Evolutionary conservation across 805 yeast species (phyloP), one percentile per base, ranked within the genome.

Genomic region (Barnettozyma botsteinii): DNA sequence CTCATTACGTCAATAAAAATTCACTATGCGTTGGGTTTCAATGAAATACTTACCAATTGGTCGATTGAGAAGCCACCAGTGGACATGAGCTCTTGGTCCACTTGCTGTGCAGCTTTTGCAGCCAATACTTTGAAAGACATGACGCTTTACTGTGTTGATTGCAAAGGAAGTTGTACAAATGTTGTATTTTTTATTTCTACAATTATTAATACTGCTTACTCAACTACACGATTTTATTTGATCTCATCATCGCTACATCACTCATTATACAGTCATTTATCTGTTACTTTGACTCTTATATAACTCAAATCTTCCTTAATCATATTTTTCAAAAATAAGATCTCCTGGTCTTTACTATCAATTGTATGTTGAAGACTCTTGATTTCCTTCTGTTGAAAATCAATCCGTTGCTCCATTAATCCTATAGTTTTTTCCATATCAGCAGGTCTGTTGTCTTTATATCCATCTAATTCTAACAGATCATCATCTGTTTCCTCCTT

Each of bases 71-170:
- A 86, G 1, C 86, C 93, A 2, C 80, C 79, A 0, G 83, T 63
- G 27, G 93, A 79, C 97, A 93, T 91, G 43, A 91, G 70, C 53
- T 89, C 96, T 46, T 73, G 70, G 54, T 91, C 98, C 21, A 91
- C 71, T 30, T 74, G 74, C 0, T 91, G 81, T 0, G 98, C 98
- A 3, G 64, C 35, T 33, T 67, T 65, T 0, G 78, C 69, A 1
- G 72, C 62, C 1, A 75, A 60, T 3, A 66, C 66, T 57, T 66
- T 67, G 45, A 69, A 59, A 3, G 32, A 22, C 41, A 30, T 40
- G 3, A 5, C 20, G 26, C 11, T n/a, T n/a, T n/a, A n/a, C n/a
- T n/a, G n/a, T n/a, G n/a, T n/a, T n/a, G n/a, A n/a, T n/a, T n/a
- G n/a, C n/a, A n/a, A n/a, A n/a, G n/a, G n/a, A n/a, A n/a, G n/a